Base-by-base conservation (phyloP, 2,329 filamentous ascomycete species). In the Aureobasidium leucospermi region DNA sequence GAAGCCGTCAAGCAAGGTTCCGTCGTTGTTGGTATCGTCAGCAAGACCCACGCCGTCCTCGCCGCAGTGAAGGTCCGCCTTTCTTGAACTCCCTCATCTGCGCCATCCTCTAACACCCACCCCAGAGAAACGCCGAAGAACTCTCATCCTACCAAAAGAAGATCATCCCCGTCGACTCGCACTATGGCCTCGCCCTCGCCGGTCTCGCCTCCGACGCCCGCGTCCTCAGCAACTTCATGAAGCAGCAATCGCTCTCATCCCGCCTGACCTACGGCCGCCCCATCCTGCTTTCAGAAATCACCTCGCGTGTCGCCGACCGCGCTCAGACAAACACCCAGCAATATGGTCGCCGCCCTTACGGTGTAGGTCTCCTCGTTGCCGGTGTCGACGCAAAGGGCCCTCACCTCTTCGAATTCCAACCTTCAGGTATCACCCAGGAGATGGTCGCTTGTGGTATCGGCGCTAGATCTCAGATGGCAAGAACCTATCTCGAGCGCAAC, bases 221-320 rank as follows among this genome's bases (percentile, higher is more conserved):
- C 71, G 94, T 99, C 68, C 91, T 99, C 68, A 96, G 92, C 81
- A 99, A 99, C 85, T 99, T 96, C 81, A 97, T 99, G 93, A 97
- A 96, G 81, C 91, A 96, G 79, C 94, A 97, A 79, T 96, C 90
- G 64, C 90, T 99, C 70, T 89, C 90, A 70, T 93, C 94, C 69
- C 91, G 93, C 75, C 87, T 99, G 69, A 96, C 91, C 60, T 97
- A 96, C 80, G 93, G 90, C 77, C 92, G 94, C 66, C 86, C 92
- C 66, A 94, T 99, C 73, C 90, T 91, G 34, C 81, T 97, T 72
- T 87, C 90, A 70, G 88, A 89, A 64, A 90, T 97, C 68, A 92
- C 96, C 67, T 83, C 86, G 65, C 88, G 93, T 76, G 96, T 99
- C 71, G 93, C 89, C 68, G 91, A 96, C 75, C 94, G 96, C 76